Conservation (phyloP, 345 rosid genomes). For the Euphorbia pulcherrima region DNA sequence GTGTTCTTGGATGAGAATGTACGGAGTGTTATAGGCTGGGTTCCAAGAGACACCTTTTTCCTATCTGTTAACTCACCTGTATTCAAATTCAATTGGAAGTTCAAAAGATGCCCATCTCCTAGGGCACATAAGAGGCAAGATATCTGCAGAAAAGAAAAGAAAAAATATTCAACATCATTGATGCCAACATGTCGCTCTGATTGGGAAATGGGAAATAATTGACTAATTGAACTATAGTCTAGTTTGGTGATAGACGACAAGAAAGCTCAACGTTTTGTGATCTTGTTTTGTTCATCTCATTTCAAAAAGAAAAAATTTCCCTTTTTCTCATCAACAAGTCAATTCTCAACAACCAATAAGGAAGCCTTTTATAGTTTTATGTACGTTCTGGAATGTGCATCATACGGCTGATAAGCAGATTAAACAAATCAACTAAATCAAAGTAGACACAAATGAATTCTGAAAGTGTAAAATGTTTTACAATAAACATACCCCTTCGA, state of each 20-base stretch:
- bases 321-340: neutral
- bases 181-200: too few species aligned
- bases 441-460: neutral
- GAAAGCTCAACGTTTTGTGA: too few species aligned
- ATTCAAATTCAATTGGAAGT: constrained; percentile 65
- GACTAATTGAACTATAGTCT: too few species aligned
- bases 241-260: too few species aligned
- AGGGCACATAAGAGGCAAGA: constrained; percentile 93
- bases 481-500: constrained; percentile 87
- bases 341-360: neutral
- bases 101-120: constrained; percentile 94
- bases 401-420: neutral
- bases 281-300: too few species aligned
- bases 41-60: constrained; percentile 86
- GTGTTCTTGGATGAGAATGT: constrained; percentile 90
- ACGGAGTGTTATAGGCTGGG: constrained; percentile 93
- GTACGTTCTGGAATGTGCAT: neutral
- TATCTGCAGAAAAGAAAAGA: constrained; percentile 49
- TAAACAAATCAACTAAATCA: too few species aligned
- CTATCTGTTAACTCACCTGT: constrained; percentile 72
- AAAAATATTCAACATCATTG: neutral
- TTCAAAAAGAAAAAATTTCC: neutral
- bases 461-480: constrained; percentile 7
- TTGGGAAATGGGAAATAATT: too few species aligned
- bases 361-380: neutral